Conservation (phyloP, 2,329 filamentous ascomycete genomes). For the Juglanconis sp. region DNA sequence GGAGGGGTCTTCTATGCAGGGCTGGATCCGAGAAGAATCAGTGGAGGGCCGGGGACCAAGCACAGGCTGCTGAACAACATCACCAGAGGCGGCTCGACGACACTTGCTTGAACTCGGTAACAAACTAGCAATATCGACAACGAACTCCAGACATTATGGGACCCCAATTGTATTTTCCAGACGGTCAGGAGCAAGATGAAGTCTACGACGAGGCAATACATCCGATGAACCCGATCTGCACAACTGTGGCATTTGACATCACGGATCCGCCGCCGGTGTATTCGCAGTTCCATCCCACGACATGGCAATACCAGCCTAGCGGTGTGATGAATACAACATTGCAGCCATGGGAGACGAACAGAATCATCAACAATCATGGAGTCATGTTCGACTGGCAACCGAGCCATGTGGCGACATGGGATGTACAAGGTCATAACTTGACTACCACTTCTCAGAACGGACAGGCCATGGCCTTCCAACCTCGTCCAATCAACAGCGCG, state of each 20-base stretch:
- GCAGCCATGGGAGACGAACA: conserved; percentile 4
- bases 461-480: not conserved
- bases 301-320: conserved; percentile 8
- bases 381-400: conserved; percentile 2
- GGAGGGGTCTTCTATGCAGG: not conserved
- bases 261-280: not conserved
- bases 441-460: not conserved
- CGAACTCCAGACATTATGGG: not conserved
- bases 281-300: conserved; percentile 6
- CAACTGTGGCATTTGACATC: not conserved
- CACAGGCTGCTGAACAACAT: too few species aligned
- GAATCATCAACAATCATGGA: not conserved
- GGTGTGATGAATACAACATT: conserved; percentile 7
- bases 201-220: conserved; percentile 7
- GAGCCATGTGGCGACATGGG: not conserved
- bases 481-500: not conserved
- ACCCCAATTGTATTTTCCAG: not conserved
- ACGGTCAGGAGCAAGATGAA: not conserved
- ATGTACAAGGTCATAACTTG: not conserved
- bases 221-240: conserved; percentile 5
- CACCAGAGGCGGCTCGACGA: not conserved
- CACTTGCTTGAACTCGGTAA: not conserved
- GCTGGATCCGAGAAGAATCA: not conserved
- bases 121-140: not conserved
- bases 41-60: too few species aligned